Conservation (phyloP, 2,329 filamentous ascomycete genomes). For the Amphichorda felina region DNA sequence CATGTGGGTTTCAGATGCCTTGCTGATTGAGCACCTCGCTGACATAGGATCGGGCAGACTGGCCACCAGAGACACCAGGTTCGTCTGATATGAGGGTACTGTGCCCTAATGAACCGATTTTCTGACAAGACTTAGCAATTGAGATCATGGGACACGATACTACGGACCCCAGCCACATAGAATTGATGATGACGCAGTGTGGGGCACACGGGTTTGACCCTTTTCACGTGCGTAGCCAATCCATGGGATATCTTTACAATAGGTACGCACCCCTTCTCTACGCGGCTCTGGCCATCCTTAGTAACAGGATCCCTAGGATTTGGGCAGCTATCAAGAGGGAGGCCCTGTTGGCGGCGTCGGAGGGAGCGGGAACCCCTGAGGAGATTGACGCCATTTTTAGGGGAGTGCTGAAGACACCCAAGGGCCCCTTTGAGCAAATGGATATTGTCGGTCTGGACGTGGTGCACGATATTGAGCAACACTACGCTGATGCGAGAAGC, state of each 20-base stretch:
- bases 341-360: slow-evolving; percentile 15
- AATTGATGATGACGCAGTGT: slow-evolving; percentile 12
- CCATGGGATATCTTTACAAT: slow-evolving; percentile 20
- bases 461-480: slow-evolving; percentile 17
- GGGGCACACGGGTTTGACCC: slow-evolving; percentile 15
- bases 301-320: slow-evolving; percentile 9
- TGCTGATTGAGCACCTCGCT: too few species aligned
- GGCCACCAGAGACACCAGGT: slow-evolving; percentile 18
- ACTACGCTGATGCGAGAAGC: slow-evolving; percentile 13
- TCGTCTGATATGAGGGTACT: not conserved
- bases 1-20: slow-evolving; percentile 19
- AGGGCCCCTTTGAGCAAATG: slow-evolving; percentile 18
- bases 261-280: slow-evolving; percentile 6
- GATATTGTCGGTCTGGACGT: slow-evolving; percentile 18
- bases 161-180: slow-evolving; percentile 10
- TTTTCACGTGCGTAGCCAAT: slow-evolving; percentile 15
- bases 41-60: slow-evolving; percentile 11
- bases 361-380: slow-evolving; percentile 15
- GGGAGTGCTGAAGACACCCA: slow-evolving; percentile 15
- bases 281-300: not conserved
- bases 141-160: slow-evolving; percentile 18
- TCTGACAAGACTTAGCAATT: slow-evolving; percentile 5
- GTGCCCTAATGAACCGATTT: too few species aligned
- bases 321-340: slow-evolving; percentile 20
- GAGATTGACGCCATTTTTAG: slow-evolving; percentile 18